Percentiles rank a stretch among this genome's conserved stretches.
These are phyloP conservation scores for Penicillium sumatraense DNA, from an alignment of 2,329 filamentous ascomycete species.

Conservation along the genomic window DNA sequence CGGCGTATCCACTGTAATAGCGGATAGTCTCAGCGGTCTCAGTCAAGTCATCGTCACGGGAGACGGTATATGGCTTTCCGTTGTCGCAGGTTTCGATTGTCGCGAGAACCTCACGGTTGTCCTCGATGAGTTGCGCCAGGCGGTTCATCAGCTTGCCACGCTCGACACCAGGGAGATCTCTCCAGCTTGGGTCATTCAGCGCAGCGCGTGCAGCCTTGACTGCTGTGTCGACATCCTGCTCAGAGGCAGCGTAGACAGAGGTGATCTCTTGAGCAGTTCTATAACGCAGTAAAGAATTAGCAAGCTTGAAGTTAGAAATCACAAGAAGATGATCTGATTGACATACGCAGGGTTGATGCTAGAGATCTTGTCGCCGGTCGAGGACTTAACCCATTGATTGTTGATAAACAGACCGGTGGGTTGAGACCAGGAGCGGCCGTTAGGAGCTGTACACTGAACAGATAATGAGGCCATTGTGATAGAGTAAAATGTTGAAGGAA, in stretches of 20 bases:
- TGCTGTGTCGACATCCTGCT: slow-evolving; percentile 39
- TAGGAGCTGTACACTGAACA: slow-evolving; percentile 43
- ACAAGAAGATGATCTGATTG: neutral
- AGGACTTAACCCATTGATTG: slow-evolving; percentile 48
- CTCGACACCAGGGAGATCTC: slow-evolving; percentile 50
- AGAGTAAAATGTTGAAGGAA: neutral
- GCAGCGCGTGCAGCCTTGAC: slow-evolving; percentile 39
- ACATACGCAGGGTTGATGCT: slow-evolving; percentile 40
- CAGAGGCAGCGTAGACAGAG: slow-evolving; percentile 35
- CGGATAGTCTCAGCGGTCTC: slow-evolving; percentile 31
- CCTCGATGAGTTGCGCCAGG: slow-evolving; percentile 66
- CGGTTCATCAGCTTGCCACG: slow-evolving; percentile 69
- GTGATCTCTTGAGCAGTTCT: slow-evolving; percentile 36
- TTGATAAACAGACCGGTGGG: slow-evolving; percentile 51
- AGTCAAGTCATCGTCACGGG: slow-evolving; percentile 28
- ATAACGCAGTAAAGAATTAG: neutral
- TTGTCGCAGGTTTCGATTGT: slow-evolving; percentile 76
- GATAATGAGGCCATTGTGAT: slow-evolving; percentile 32
- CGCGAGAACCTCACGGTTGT: slow-evolving; percentile 62
- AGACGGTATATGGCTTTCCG: slow-evolving; percentile 57
- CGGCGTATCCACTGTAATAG: slow-evolving; percentile 76
- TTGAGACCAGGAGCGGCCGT: slow-evolving; percentile 43
- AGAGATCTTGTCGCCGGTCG: slow-evolving; percentile 41
- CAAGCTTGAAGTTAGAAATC: neutral
- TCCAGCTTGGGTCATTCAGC: slow-evolving; percentile 35